Percentiles rank a stretch among this genome's conserved stretches.
phyloP scores from a whole-genome alignment of 768 basidiomycete genomes.

The Trametes cinnabarina region DNA sequence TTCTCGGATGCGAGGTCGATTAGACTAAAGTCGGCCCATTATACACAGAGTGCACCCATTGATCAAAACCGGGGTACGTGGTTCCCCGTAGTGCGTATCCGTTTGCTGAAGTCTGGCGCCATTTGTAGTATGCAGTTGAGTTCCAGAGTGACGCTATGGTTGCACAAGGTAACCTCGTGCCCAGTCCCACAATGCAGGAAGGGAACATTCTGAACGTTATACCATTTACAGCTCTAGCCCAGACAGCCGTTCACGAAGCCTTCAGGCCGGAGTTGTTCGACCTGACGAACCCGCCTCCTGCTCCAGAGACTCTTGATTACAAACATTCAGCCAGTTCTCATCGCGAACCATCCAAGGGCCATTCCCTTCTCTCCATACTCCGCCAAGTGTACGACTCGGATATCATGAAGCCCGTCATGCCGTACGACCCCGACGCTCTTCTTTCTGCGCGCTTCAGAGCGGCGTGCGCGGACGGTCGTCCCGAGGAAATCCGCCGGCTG shows the following conservation, averaged over 20 bases:
- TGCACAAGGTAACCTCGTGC: conserved; percentile 44
- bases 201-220: no score
- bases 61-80: conserved; percentile 55
- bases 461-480: conserved; percentile 38
- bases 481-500: conserved; percentile 45
- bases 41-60: conserved; percentile 56
- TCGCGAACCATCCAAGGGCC: conserved; percentile 30
- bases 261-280: conserved; percentile 34
- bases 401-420: conserved; percentile 46
- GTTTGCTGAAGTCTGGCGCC: neutral
- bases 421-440: conserved; percentile 48
- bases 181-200: no score
- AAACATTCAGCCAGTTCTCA: conserved; percentile 1
- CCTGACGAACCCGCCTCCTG: neutral
- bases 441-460: conserved; percentile 36
- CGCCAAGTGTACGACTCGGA: conserved; percentile 50
- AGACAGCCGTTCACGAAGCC: conserved; percentile 43
- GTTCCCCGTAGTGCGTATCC: neutral
- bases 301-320: neutral
- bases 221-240: conserved; percentile 42
- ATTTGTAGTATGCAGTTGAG: conserved; percentile 47
- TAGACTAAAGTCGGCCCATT: neutral
- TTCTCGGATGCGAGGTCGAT: neutral
- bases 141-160: conserved; percentile 50
- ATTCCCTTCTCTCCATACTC: conserved; percentile 50